Evolutionary conservation across 192 early-diverging fungal genomes (phyloP).

Genomic region (Phlyctochytrium arcticum): DNA sequence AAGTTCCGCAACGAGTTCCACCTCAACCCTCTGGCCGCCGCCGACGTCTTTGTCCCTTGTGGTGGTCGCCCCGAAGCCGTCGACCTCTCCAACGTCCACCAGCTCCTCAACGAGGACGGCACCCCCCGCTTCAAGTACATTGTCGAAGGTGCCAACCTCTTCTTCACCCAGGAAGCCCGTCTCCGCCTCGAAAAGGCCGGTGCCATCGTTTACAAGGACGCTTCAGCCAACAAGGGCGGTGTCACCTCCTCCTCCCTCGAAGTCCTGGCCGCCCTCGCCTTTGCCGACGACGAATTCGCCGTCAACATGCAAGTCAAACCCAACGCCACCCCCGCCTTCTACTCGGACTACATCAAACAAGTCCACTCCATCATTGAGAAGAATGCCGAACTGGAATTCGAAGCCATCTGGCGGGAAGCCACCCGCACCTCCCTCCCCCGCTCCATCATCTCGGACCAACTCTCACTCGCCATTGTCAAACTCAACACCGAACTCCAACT

Average conservation of each 20-base stretch:
- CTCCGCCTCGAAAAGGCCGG: slow-evolving; percentile 93
- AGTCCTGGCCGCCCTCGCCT: slow-evolving; percentile 92
- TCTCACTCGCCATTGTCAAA: slow-evolving; percentile 89
- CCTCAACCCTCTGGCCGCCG: slow-evolving; percentile 70
- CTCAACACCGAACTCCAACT: slow-evolving; percentile 89
- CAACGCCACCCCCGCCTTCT: slow-evolving; percentile 78
- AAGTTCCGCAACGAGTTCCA: slow-evolving; percentile 98
- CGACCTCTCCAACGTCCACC: slow-evolving; percentile 83
- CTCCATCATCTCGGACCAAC: slow-evolving; percentile 83
- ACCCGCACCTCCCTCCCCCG: slow-evolving; percentile 72
- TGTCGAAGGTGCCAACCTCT: slow-evolving; percentile 98
- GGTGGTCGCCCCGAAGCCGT: slow-evolving; percentile 97
- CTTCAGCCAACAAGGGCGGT: slow-evolving; percentile 99
- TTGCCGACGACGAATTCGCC: slow-evolving; percentile 86
- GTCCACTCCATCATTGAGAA: slow-evolving; percentile 91
- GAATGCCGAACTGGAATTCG: slow-evolving; percentile 92
- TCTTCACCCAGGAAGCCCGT: slow-evolving; percentile 98
- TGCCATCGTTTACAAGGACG: slow-evolving; percentile 94
- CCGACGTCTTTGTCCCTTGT: slow-evolving; percentile 97
- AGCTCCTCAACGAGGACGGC: slow-evolving; percentile 74
- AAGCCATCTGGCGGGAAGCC: slow-evolving; percentile 89
- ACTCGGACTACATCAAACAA: slow-evolving; percentile 87
- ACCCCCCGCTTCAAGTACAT: slow-evolving; percentile 96
- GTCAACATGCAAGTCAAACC: slow-evolving; percentile 86
- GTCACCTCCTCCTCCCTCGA: slow-evolving; percentile 98